phyloP scores from a whole-genome alignment of 2,329 filamentous ascomycete genomes.

The Sclerotiophoma versabilis region DNA sequence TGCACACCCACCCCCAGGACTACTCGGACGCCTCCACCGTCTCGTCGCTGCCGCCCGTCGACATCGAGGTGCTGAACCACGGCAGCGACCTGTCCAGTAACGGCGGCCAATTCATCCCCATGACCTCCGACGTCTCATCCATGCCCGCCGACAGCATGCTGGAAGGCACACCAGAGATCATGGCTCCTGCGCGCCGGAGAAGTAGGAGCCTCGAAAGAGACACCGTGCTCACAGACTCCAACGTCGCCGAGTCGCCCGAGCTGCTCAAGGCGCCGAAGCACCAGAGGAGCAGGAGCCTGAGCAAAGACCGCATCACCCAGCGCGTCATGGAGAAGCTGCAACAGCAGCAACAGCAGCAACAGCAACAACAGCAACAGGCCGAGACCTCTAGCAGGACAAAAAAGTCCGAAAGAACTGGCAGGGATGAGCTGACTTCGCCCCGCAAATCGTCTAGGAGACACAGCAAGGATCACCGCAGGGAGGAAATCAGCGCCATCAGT shows the following conservation, averaged over 20 bases:
- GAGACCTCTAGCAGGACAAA: slow-evolving; percentile 40
- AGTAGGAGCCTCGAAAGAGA: slow-evolving; percentile 60
- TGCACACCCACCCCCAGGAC: slow-evolving; percentile 46
- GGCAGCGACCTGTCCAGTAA: slow-evolving; percentile 71
- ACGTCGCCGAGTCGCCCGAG: slow-evolving; percentile 32
- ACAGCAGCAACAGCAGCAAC: slow-evolving; percentile 59
- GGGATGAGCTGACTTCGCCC: slow-evolving; percentile 39
- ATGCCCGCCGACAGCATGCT: slow-evolving; percentile 77
- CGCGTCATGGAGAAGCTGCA: slow-evolving; percentile 73
- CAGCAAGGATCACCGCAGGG: slow-evolving; percentile 56
- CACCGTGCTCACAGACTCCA: slow-evolving; percentile 32
- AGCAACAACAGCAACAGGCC: slow-evolving; percentile 63
- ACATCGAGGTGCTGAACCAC: slow-evolving; percentile 83
- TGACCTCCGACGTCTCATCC: slow-evolving; percentile 84
- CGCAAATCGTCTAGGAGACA: slow-evolving; percentile 48
- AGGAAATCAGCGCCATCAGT: slow-evolving; percentile 49
- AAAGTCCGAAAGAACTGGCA: slow-evolving; percentile 29
- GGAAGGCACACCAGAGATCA: slow-evolving; percentile 60
- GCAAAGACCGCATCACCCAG: slow-evolving; percentile 71
- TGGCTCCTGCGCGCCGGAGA: slow-evolving; percentile 55
- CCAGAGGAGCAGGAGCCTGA: slow-evolving; percentile 68
- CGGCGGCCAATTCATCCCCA: slow-evolving; percentile 69
- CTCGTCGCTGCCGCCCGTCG: slow-evolving; percentile 73
- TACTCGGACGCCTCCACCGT: slow-evolving; percentile 84
- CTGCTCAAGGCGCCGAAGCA: slow-evolving; percentile 65